Evolutionary conservation across 148 eudicot genomes (phyloP), one percentile per base, ranked within the genome.

Genomic region (Drosera capensis): DNA sequence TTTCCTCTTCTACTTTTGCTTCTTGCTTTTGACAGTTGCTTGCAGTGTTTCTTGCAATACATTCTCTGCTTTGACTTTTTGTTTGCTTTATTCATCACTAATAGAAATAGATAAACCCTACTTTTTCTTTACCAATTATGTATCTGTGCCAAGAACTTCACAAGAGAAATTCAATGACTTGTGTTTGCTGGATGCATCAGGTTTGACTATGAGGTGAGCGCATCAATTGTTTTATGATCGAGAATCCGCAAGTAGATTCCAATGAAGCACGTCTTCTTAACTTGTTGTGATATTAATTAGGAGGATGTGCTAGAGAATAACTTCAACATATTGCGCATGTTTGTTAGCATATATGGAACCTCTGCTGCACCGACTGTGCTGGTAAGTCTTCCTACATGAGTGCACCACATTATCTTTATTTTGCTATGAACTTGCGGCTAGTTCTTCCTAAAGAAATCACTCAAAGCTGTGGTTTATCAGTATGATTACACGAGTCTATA

Each of bases 141-240:
- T 57, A 45, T 49, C 40, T 36, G 37, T 41, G 49, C 35, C 61
- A 61, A 71, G 57, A 57, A 42, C 52, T 25, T 16, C 6, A 14
- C 20, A 15, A 30, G 43, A 46, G n/a, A n/a, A 31, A 20, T 21
- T 47, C 47, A 45, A 36, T 55, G 25, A 50, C 24, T n/a, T 31
- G 16, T 18, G 17, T 6, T 49, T 19, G 18, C n/a, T 34, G 47
- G 60, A 57, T 69, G 55, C 56, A 30, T 39, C 68, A 84, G 97
- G 70, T 90, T 71, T 57, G 97, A 84, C 58, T 90, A 90, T 61
- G 95, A 90, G 97, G 97, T 80, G 14, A 53, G 84, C n/a, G n/a
- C n/a, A n/a, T n/a, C n/a, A n/a, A n/a, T n/a, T n/a, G n/a, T n/a
- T 20, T 31, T 23, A n/a, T 0, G 6, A 44, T 43, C n/a, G n/a